Conservation (phyloP, 2,329 filamentous ascomycete genomes). For the Epichloe hybrida region DNA sequence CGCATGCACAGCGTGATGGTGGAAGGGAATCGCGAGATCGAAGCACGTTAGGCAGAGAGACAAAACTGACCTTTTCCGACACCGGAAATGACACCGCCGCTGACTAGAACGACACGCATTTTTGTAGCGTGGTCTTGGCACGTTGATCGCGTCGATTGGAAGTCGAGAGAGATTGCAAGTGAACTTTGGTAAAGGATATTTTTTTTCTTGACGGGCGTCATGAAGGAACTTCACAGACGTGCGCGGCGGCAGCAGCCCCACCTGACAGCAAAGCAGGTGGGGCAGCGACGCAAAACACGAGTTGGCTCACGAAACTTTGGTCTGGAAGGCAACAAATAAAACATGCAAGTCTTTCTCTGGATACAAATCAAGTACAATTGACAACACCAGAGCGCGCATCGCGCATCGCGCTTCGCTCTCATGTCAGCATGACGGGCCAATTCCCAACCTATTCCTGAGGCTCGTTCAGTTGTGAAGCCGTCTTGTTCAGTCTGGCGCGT, state of each 20-base stretch:
- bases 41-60: neutral
- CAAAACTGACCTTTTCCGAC: constrained; percentile 40
- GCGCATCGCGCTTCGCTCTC: too few species aligned
- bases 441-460: too few species aligned
- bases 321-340: neutral
- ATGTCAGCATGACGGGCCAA: too few species aligned
- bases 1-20: neutral
- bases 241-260: neutral
- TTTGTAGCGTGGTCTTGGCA: neutral
- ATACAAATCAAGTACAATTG: too few species aligned
- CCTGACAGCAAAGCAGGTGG: neutral
- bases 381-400: too few species aligned
- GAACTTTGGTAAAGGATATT: neutral
- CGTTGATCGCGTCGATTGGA: neutral
- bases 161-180: neutral
- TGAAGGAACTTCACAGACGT: neutral
- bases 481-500: neutral
- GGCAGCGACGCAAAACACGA: neutral
- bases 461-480: neutral
- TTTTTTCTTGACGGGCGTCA: neutral
- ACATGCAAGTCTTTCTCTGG: too few species aligned
- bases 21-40: neutral
- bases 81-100: constrained; percentile 39
- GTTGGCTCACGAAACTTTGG: neutral
- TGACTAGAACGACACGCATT: constrained; percentile 18